A percentile compares a stretch with the other conserved stretches of the same genome.
These are phyloP conservation scores for Aquilaria yunnanensis DNA, from an alignment of 345 rosid species.

Conservation along the genomic window DNA sequence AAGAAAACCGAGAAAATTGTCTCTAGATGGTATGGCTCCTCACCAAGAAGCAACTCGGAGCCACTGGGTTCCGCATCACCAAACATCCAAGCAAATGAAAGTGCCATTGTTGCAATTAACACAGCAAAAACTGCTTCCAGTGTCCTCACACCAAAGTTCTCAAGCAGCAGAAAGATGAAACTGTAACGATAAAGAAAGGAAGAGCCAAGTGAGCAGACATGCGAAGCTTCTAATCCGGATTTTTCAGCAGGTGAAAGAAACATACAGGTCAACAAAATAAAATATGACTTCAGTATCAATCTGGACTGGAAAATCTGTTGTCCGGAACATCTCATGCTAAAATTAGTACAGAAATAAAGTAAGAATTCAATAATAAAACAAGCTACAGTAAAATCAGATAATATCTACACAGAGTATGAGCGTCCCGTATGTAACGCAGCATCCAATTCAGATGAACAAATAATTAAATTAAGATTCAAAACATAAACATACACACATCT, in stretches of 20 bases:
- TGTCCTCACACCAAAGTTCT: conserved; percentile 91
- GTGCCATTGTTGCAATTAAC: conserved; percentile 74
- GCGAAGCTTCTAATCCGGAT: too few relatives aligned
- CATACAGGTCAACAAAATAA: too few relatives aligned
- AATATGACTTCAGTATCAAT: background rate
- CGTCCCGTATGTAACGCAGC: too few relatives aligned
- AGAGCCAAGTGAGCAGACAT: conserved; percentile 1
- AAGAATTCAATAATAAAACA: background rate
- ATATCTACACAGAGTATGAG: background rate
- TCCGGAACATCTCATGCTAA: too few relatives aligned
- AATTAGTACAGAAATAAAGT: background rate
- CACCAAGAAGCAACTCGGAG: conserved; percentile 74
- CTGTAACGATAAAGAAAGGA: conserved; percentile 34
- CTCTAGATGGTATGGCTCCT: conserved; percentile 1
- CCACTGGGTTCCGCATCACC: conserved; percentile 82
- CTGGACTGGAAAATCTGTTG: too few relatives aligned
- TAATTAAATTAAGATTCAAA: background rate
- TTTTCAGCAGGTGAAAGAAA: too few relatives aligned
- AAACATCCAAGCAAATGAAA: conserved; percentile 96
- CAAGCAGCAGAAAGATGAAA: conserved; percentile 82
- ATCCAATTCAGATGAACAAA: background rate
- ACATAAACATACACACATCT: background rate
- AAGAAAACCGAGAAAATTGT: background rate
- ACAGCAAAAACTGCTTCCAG: conserved; percentile 86
- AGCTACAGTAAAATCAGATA: background rate